phyloP scores from a whole-genome alignment of 768 basidiomycete species.

The Lanmaoa rubissima region DNA sequence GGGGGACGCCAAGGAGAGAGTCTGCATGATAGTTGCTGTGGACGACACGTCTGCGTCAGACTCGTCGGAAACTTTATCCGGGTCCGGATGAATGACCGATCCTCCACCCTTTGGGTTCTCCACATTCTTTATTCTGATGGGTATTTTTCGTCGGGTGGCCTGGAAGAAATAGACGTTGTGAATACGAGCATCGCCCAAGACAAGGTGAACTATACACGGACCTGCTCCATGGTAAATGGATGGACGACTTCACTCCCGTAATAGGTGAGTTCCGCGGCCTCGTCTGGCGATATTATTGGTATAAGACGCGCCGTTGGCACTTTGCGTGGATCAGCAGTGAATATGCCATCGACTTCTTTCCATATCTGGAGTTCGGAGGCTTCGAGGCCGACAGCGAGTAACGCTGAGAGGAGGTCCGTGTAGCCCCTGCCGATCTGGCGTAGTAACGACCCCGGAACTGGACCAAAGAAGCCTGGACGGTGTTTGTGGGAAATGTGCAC shows the following conservation, averaged over 20 bases:
- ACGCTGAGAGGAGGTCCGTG: constrained; percentile 93
- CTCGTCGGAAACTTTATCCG: constrained; percentile 44
- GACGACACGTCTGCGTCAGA: constrained; percentile 26
- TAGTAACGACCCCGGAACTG: constrained; percentile 91
- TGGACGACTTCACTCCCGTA: constrained; percentile 99
- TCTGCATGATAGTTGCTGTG: constrained; percentile 26
- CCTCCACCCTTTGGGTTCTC: constrained; percentile 87
- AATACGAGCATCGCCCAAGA: not conserved
- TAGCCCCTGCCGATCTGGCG: constrained; percentile 94
- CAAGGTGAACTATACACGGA: constrained; percentile 21
- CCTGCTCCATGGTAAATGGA: constrained; percentile 97
- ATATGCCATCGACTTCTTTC: constrained; percentile 99
- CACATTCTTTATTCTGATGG: constrained; percentile 98
- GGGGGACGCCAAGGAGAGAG: constrained; percentile 31
- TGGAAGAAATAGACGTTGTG: constrained; percentile 26
- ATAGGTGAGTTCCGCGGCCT: constrained; percentile 97
- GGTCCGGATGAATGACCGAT: constrained; percentile 85
- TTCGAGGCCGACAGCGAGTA: constrained; percentile 85
- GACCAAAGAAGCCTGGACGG: constrained; percentile 83
- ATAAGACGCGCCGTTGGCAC: constrained; percentile 92
- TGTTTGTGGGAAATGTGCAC: not conserved
- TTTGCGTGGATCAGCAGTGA: constrained; percentile 97
- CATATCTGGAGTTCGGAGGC: constrained; percentile 97
- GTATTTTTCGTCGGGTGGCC: constrained; percentile 86
- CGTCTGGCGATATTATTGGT: constrained; percentile 92